Percentiles rank a stretch among this genome's conserved stretches.
These are phyloP conservation scores for Rhizoclosmatium sp. DNA, from an alignment of 192 early-diverging fungal species.

Conservation along the genomic window DNA sequence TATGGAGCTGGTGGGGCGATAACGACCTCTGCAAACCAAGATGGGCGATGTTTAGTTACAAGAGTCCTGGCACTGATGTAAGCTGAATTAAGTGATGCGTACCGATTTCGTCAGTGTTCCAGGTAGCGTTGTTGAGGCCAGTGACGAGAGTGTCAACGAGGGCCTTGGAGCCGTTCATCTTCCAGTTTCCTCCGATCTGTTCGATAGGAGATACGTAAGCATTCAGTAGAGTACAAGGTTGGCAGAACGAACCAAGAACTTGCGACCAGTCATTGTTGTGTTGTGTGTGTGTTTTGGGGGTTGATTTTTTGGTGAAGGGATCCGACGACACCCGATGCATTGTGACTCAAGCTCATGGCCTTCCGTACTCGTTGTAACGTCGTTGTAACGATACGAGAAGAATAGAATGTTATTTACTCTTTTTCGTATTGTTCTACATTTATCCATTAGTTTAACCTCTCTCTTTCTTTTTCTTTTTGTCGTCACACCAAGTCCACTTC, in stretches of 20 bases:
- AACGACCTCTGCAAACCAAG: conserved; percentile 83
- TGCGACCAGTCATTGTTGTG: conserved; percentile 69
- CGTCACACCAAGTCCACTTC: no score
- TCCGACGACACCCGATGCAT: no score
- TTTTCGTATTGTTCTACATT: no score
- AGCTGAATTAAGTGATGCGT: conserved; percentile 39
- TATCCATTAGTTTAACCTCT: no score
- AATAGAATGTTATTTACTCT: no score
- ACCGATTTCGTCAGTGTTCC: conserved; percentile 74
- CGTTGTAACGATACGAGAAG: no score
- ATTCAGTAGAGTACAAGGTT: background rate
- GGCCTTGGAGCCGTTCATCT: conserved; percentile 93
- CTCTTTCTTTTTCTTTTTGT: conserved; percentile 4
- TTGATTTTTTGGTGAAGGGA: no score
- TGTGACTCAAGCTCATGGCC: no score
- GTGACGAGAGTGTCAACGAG: conserved; percentile 79
- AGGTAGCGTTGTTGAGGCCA: conserved; percentile 76
- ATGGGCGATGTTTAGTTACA: conserved; percentile 10
- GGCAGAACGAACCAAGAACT: conserved; percentile 78
- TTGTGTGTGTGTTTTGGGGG: background rate
- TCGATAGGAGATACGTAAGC: background rate
- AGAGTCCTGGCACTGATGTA: background rate
- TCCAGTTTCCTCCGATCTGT: conserved; percentile 75
- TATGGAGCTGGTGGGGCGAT: conserved; percentile 94
- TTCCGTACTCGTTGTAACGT: no score